Evolutionary conservation across 192 early-diverging fungal species (phyloP).

Genomic region (Linnemannia hyalina): DNA sequence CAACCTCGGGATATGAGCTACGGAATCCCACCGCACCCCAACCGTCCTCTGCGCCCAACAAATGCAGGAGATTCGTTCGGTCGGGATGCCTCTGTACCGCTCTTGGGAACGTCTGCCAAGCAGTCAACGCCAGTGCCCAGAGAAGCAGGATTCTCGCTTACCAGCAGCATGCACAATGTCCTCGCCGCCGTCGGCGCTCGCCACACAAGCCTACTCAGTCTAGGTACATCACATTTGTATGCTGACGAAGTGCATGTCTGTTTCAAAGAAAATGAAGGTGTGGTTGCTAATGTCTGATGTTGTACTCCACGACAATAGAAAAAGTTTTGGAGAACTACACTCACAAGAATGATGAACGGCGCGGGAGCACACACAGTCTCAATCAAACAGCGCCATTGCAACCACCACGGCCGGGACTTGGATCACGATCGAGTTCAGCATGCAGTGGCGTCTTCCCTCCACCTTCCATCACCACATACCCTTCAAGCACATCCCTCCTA

Average conservation of each 20-base stretch:
- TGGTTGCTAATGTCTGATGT: background rate
- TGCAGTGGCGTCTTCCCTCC: conserved; percentile 26
- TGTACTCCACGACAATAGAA: conserved; percentile 9
- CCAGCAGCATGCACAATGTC: conserved; percentile 32
- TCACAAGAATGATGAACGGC: conserved; percentile 27
- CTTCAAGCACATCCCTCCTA: conserved; percentile 34
- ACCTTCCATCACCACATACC: conserved; percentile 33
- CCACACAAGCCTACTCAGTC: conserved; percentile 52
- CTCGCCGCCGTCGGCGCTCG: conserved; percentile 57
- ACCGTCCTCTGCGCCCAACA: conserved; percentile 18
- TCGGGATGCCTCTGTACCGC: conserved; percentile 18
- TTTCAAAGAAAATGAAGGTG: background rate
- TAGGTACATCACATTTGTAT: conserved; percentile 30
- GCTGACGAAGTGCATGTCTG: background rate
- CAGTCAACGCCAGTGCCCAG: conserved; percentile 7
- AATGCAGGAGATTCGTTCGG: background rate
- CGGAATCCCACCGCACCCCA: conserved; percentile 17
- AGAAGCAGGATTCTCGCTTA: conserved; percentile 32
- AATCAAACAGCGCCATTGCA: background rate
- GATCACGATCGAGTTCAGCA: conserved; percentile 38
- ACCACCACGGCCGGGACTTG: conserved; percentile 16
- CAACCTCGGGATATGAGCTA: conserved; percentile 7
- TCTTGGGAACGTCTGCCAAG: conserved; percentile 25
- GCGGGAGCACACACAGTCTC: conserved; percentile 40
- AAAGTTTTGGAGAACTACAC: conserved; percentile 24